These are phyloP conservation scores for Trichophyton benhamiae DNA, from an alignment of 2,329 filamentous ascomycete genomes.

Conservation along the genomic window DNA sequence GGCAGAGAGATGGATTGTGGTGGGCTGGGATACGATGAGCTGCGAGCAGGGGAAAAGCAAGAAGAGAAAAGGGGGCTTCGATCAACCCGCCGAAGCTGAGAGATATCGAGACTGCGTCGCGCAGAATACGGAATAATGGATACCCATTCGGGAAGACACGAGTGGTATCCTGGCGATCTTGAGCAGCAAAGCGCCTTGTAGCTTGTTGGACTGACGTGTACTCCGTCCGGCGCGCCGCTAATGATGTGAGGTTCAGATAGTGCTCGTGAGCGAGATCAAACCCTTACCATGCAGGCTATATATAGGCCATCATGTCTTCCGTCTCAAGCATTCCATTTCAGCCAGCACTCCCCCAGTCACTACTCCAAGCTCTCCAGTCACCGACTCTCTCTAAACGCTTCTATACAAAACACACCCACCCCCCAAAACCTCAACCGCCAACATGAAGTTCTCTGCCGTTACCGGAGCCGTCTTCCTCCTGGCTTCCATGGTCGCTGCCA, in stretches of 20 bases:
- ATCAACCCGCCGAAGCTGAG: neutral
- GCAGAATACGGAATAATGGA: too few species aligned
- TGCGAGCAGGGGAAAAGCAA: neutral
- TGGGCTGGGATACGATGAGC: neutral
- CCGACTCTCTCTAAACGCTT: neutral
- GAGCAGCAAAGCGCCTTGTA: neutral
- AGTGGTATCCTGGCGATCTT: neutral
- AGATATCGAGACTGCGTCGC: neutral
- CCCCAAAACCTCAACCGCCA: neutral
- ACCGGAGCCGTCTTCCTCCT: constrained; percentile 1
- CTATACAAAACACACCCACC: neutral
- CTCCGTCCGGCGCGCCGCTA: neutral
- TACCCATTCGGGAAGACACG: neutral
- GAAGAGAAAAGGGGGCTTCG: neutral
- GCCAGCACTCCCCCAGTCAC: too few species aligned
- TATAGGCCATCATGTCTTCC: neutral
- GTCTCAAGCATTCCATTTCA: too few species aligned
- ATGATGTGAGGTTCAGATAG: too few species aligned
- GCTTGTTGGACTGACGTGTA: neutral
- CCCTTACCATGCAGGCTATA: neutral
- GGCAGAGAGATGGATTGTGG: neutral
- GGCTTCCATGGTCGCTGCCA: neutral
- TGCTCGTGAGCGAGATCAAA: neutral
- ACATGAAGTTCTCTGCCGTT: constrained; percentile 1
- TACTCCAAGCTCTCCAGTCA: neutral